These are phyloP conservation scores for Fusarium sp. DNA, from an alignment of 2,329 filamentous ascomycete genomes.

Conservation along the genomic window DNA sequence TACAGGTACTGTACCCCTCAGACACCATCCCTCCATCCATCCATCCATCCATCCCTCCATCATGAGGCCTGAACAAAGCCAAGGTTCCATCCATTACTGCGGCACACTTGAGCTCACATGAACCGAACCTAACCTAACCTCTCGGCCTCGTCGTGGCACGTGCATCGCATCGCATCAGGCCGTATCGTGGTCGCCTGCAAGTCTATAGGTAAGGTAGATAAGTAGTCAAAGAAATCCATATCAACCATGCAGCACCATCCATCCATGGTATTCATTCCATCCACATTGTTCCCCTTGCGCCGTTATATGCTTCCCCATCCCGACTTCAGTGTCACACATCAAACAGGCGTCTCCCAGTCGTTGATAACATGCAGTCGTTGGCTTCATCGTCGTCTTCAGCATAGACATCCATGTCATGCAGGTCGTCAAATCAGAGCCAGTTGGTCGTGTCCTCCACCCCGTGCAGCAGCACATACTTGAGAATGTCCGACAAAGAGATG, in stretches of 20 bases:
- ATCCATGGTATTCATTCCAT: constrained; percentile 32
- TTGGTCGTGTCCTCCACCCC: constrained; percentile 66
- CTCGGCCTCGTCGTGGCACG: constrained; percentile 5
- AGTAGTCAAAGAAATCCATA: constrained; percentile 3
- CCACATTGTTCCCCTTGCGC: constrained; percentile 37
- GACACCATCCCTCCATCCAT: background rate
- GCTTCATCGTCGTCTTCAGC: constrained; percentile 28
- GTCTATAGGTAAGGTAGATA: constrained; percentile 39
- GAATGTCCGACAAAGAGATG: constrained; percentile 92
- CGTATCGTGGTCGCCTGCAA: constrained; percentile 1
- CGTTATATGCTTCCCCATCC: constrained; percentile 39
- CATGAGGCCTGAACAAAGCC: constrained; percentile 21
- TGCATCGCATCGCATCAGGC: constrained; percentile 10
- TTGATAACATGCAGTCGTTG: constrained; percentile 39
- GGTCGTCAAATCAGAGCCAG: constrained; percentile 29
- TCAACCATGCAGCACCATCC: constrained; percentile 36
- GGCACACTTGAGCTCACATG: constrained; percentile 5
- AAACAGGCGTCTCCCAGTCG: constrained; percentile 15
- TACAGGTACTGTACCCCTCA: background rate
- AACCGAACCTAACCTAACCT: constrained; percentile 21
- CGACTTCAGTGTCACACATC: constrained; percentile 2
- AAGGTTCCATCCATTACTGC: constrained; percentile 16
- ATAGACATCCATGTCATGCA: constrained; percentile 17
- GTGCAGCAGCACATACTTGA: constrained; percentile 89
- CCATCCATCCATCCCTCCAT: background rate